Evolutionary conservation across 306 rosid genomes (phyloP), one percentile per base, ranked within the genome.

Genomic region (Datisca glomerata): DNA sequence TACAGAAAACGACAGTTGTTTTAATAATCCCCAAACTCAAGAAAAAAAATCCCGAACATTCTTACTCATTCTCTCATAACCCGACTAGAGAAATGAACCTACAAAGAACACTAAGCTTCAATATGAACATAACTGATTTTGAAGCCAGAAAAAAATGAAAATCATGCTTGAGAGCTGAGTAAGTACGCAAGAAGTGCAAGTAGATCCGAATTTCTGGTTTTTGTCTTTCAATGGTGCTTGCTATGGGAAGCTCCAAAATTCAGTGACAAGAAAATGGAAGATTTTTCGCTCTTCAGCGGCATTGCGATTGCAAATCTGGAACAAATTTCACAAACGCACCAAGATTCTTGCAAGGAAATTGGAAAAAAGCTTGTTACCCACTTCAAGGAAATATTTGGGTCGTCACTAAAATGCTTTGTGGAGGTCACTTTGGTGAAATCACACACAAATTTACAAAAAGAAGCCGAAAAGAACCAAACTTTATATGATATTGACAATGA

Each of bases 201-300:
- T 12, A 1, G 94, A 82, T 25, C 94, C 89, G 22, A 69, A 64
- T 32, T 78, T 78, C 45, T 78, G 94, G 85, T 82, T 63, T 24
- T 7, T 60, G 54, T 76, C 89, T n/a, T 72, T 82, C 54, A 52
- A 55, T 8, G 18, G 59, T 49, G 60, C 25, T 36, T 73, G 65
- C 44, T 78, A 72, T n/a, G 43, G 39, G 21, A 75, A 68, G 59
- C 47, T 78, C 32, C 25, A 59, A 23, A 51, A 45, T 18, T 82
- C 94, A 1, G 24, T 71, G 48, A 33, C 74, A 36, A 66, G n/a
- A n/a, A 41, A 31, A 25, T 64, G 61, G 58, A 43, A 41, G 74
- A 78, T 42, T 41, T 74, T 9, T 49, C 74, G n/a, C 48, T 24
- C 24, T 75, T 69, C 43, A 69, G 68, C 35, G 70, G 57, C 8